phyloP scores from a whole-genome alignment of 768 basidiomycete species.

The Lepiota brunneoincarnata region DNA sequence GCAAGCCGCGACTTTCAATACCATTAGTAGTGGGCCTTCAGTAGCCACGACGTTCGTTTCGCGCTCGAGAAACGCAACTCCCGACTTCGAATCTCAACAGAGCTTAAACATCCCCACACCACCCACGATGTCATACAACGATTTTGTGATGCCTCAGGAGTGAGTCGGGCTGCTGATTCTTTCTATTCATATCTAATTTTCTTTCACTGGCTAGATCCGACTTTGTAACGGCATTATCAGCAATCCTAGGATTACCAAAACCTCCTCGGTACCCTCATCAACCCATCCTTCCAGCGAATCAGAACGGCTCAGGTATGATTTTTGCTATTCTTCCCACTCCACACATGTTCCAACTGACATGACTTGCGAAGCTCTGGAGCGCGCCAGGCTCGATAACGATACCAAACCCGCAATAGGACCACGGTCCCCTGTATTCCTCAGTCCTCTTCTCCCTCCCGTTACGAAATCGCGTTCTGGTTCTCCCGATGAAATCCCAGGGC shows the following conservation, averaged over 20 bases:
- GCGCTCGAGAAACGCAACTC: no score
- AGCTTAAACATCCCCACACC: no score
- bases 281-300: not conserved
- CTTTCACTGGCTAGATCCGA: not conserved
- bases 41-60: no score
- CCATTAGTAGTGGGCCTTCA: not conserved
- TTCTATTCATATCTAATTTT: no score
- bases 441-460: slow-evolving; percentile 5
- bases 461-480: not conserved
- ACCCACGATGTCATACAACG: no score
- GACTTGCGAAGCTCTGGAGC: no score
- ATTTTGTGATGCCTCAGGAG: no score
- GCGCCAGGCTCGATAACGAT: no score
- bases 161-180: no score
- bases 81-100: no score
- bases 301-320: not conserved
- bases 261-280: not conserved
- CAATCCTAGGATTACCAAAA: not conserved
- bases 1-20: not conserved
- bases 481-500: slow-evolving; percentile 7
- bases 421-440: not conserved
- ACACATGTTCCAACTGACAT: no score
- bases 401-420: not conserved
- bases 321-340: no score
- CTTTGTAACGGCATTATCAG: not conserved